A percentile compares a stretch with the other conserved stretches of the same genome.
Conservation (phyloP, 129 eudicot species). For the Helianthus tuberosus region DNA sequence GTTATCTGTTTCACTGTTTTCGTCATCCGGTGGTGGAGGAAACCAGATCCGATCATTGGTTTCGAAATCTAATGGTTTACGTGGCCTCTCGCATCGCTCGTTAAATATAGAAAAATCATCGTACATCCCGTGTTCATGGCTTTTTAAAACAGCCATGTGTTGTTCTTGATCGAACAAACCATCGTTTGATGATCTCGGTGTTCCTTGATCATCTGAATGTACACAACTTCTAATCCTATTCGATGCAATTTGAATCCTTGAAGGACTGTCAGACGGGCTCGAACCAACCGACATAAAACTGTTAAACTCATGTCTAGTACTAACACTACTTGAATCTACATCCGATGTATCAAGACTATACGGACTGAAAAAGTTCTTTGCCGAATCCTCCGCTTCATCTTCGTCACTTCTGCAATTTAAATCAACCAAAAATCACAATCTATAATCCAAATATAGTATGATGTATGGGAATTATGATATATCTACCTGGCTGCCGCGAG, state of each 20-base stretch:
- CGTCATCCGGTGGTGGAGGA: constrained; percentile 85
- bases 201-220: constrained; percentile 62
- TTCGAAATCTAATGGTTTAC: constrained; percentile 71
- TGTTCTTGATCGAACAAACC: constrained; percentile 48
- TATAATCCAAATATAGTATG: neutral
- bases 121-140: constrained; percentile 52
- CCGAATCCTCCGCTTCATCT: constrained; percentile 74
- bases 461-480: neutral
- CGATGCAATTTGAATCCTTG: constrained; percentile 64
- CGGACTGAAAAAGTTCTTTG: constrained; percentile 54
- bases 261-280: constrained; percentile 95
- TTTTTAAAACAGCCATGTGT: constrained; percentile 48
- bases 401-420: constrained; percentile 71
- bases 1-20: constrained; percentile 38
- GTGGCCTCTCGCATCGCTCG: constrained; percentile 38
- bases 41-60: constrained; percentile 76
- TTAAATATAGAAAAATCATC: constrained; percentile 40
- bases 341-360: constrained; percentile 62
- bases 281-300: constrained; percentile 76
- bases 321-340: constrained; percentile 74
- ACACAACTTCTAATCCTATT: constrained; percentile 60
- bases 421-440: neutral
- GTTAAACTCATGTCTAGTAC: constrained; percentile 65
- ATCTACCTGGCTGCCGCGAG: constrained; percentile 67
- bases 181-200: constrained; percentile 52